Conservation (phyloP, 148 eudicot species). For the Cornus florida region DNA sequence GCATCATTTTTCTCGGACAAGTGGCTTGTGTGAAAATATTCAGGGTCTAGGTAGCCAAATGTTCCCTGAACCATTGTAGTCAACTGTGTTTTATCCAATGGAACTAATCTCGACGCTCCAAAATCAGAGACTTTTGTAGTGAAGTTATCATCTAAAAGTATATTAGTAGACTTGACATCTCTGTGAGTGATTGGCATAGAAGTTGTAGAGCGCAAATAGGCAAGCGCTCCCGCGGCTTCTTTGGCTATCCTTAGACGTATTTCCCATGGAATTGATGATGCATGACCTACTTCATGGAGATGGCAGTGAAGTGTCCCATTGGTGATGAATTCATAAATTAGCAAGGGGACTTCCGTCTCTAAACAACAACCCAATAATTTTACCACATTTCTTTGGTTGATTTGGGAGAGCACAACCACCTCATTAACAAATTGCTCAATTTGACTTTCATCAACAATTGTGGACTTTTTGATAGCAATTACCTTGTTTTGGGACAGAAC, state of each 20-base stretch:
- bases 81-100: not conserved
- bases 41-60: not conserved
- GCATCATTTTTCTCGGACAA: not conserved
- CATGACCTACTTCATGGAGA: not conserved
- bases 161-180: not conserved
- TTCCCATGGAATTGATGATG: not conserved
- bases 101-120: not conserved
- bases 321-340: constrained; percentile 22
- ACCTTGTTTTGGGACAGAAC: not conserved
- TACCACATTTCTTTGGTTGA: constrained; percentile 23
- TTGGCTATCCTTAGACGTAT: not conserved
- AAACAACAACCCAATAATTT: constrained; percentile 23
- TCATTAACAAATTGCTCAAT: constrained; percentile 27
- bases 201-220: not conserved
- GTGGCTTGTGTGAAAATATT: not conserved
- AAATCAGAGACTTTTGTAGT: not conserved
- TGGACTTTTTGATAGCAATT: not conserved
- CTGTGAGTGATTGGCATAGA: not conserved
- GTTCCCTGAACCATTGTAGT: not conserved
- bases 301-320: not conserved
- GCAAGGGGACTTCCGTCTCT: constrained; percentile 17
- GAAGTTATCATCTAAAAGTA: not conserved
- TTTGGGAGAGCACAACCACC: constrained; percentile 17
- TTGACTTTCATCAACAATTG: constrained; percentile 15
- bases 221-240: not conserved